Base-by-base conservation (phyloP, 495 filamentous ascomycete species). In the Xylaria castorea region DNA sequence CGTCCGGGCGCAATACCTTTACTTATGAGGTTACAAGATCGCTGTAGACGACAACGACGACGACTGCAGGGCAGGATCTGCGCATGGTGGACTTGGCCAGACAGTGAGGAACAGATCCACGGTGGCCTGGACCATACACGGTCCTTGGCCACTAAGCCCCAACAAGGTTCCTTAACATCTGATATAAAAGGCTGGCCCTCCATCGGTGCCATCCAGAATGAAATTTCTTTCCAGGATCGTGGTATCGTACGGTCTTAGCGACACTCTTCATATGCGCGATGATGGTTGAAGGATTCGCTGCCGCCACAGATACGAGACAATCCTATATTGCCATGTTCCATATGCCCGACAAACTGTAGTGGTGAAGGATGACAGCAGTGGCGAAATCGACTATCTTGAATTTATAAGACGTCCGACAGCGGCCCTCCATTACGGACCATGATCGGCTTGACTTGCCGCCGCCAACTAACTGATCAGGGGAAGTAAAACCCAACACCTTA, bases 131-230 rank as follows among this genome's bases (percentile, higher is more conserved):
- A 62, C 67, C 67, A 11, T 36, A 50, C 57, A 62, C 25, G 53
- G 50, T 70, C 14, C 57, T 48, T 46, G 55, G 40, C 55, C 67
- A 38, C 67, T 70, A 70, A 61, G 34, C 67, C 55, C 42, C 67
- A 70, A 70, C 16, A 18, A 70, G 55, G 30, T 12, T 20, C 42
- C 40, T 27, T 3, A 20, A 36, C 38, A 36, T 62, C 40, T 50
- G 48, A 61, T 70, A 70, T 70, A 70, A 61, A 70, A 70, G 67
- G 67, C 55, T 62, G 40, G 55, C 67, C 67, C 53, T 61, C 67
- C 67, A 62, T 62, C 55, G 40, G 61, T 27, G 38, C 67, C 67
- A 70, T 48, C 67, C 30, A 60, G 18, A 27, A 32, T 34, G 5
- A 36, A 70, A 46, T 22, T 0, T 62, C n/a, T 32, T 60, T 62